Percentiles rank a stretch among this genome's conserved stretches.
These are phyloP conservation scores for Plasmodium gonderi DNA, from an alignment of 169 alveolate genomes.

Conservation along the genomic window DNA sequence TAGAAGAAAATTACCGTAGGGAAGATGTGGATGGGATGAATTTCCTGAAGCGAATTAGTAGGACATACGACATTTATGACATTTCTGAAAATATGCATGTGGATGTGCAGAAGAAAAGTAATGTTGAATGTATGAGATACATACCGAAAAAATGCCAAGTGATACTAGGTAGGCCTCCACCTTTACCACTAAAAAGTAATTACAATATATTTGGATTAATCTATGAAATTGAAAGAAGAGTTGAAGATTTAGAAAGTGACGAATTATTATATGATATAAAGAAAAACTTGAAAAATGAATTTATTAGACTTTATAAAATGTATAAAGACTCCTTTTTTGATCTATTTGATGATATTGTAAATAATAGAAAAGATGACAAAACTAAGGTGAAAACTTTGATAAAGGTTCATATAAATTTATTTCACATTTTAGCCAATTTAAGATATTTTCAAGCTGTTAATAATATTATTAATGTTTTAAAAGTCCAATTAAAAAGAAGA, in stretches of 20 bases:
- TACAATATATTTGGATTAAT: slow-evolving; percentile 78
- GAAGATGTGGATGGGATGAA: background rate
- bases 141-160: slow-evolving; percentile 1
- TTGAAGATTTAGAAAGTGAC: slow-evolving; percentile 82
- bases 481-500: slow-evolving; percentile 79
- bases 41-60: background rate
- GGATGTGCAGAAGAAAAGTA: background rate
- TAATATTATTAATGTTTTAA: slow-evolving; percentile 76
- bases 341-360: slow-evolving; percentile 53
- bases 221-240: slow-evolving; percentile 55
- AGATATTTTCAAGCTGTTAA: slow-evolving; percentile 76
- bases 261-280: slow-evolving; percentile 56
- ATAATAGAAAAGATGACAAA: slow-evolving; percentile 19
- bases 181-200: slow-evolving; percentile 72
- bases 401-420: slow-evolving; percentile 78
- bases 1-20: background rate
- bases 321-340: slow-evolving; percentile 78
- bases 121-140: background rate
- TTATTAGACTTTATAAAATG: slow-evolving; percentile 75
- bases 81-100: slow-evolving; percentile 8
- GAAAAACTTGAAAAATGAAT: slow-evolving; percentile 75
- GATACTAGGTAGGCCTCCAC: slow-evolving; percentile 77
- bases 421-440: slow-evolving; percentile 77
- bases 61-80: slow-evolving; percentile 14
- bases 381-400: slow-evolving; percentile 2